A percentile compares a stretch with the other conserved stretches of the same genome.
These are phyloP conservation scores for Simplicillium aogashimaense DNA, from an alignment of 2,329 filamentous ascomycete genomes.

Conservation along the genomic window DNA sequence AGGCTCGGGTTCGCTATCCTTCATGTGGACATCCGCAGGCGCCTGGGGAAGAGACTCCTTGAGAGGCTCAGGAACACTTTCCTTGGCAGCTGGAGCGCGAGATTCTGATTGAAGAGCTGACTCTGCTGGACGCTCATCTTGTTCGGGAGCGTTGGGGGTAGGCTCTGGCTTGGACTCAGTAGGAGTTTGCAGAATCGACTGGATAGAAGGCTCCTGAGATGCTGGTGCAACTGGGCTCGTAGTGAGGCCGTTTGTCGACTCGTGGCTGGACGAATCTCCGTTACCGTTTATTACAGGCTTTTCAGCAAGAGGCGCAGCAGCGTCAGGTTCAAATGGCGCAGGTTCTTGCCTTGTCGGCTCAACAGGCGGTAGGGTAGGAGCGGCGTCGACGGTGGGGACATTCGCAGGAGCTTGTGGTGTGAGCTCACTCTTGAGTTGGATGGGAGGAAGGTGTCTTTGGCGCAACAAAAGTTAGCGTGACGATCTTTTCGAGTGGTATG, in stretches of 20 bases:
- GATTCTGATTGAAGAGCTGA: background rate
- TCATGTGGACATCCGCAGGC: background rate
- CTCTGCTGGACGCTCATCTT: background rate
- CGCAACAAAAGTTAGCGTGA: too few species aligned
- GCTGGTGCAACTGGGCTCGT: too few species aligned
- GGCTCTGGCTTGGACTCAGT: background rate
- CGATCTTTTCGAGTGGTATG: too few species aligned
- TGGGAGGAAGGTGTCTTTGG: too few species aligned
- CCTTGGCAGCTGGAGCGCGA: background rate
- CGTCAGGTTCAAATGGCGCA: background rate
- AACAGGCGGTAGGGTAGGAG: background rate
- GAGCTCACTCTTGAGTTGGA: too few species aligned
- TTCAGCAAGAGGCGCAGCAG: background rate
- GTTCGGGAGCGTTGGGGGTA: background rate
- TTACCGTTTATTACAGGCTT: background rate
- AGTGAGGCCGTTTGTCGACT: background rate
- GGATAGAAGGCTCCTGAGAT: too few species aligned
- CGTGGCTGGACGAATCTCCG: background rate
- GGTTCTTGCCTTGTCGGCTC: background rate
- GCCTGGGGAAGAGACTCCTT: background rate
- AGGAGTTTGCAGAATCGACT: background rate
- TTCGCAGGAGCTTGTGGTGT: background rate
- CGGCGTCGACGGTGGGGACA: constrained; percentile 1
- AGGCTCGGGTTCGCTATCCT: background rate
- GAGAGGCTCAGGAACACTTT: background rate